A percentile compares a stretch with the other conserved stretches of the same genome.
phyloP scores from a whole-genome alignment of 2,329 filamentous ascomycete species.

The Cordyceps cicadae region DNA sequence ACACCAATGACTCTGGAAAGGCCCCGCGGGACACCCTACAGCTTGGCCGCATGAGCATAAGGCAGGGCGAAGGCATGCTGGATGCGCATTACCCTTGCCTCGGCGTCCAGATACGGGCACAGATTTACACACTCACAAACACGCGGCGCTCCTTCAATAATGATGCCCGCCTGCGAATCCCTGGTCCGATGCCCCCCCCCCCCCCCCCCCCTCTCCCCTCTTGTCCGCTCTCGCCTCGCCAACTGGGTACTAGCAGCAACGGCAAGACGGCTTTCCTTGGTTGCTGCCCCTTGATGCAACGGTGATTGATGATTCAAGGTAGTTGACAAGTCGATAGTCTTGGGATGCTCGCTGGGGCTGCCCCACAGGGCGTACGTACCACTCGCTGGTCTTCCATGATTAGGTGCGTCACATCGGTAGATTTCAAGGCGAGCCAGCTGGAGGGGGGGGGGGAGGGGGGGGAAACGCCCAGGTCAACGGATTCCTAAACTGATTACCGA shows the following conservation, averaged over 20 bases:
- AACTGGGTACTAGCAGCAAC: too few relatives aligned
- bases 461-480: too few relatives aligned
- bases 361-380: conserved; percentile 1
- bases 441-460: too few relatives aligned
- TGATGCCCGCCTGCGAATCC: background rate
- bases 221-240: too few relatives aligned
- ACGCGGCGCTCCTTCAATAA: background rate
- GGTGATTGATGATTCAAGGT: background rate
- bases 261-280: too few relatives aligned
- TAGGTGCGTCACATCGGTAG: background rate
- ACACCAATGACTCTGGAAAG: too few relatives aligned
- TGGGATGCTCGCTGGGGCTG: background rate
- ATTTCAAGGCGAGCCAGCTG: background rate
- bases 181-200: too few relatives aligned
- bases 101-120: background rate
- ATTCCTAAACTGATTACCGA: background rate
- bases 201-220: too few relatives aligned
- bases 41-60: background rate
- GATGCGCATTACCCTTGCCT: background rate
- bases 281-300: background rate
- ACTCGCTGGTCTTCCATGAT: background rate
- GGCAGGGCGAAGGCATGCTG: background rate
- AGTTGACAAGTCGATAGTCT: background rate
- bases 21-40: too few relatives aligned
- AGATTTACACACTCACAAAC: background rate